Evolutionary conservation across 192 early-diverging fungal species (phyloP).

Genomic region (Kickxella alabastrina): DNA sequence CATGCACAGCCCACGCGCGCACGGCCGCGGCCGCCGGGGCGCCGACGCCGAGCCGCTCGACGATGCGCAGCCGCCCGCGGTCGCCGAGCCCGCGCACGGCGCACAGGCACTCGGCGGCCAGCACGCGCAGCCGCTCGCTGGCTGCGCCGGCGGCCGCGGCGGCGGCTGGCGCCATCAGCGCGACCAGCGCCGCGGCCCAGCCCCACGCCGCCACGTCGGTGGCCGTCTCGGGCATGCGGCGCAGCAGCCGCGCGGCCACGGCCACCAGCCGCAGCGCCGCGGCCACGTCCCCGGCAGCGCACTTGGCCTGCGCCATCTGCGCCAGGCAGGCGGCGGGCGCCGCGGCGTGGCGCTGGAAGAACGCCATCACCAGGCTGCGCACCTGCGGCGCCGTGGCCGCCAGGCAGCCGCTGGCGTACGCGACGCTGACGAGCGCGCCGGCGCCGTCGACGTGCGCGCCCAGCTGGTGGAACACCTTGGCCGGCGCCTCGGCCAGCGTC

Average conservation of each 20-base stretch:
- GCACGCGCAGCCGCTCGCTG: no score
- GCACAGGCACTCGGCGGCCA: constrained; percentile 40
- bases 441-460: constrained; percentile 1
- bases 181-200: constrained; percentile 24
- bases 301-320: constrained; percentile 5
- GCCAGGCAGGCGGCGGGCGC: constrained; percentile 11
- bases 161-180: constrained; percentile 21
- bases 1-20: constrained; percentile 26
- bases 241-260: constrained; percentile 54
- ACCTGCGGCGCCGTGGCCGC: constrained; percentile 70
- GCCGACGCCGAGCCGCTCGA: constrained; percentile 3
- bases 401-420: constrained; percentile 57
- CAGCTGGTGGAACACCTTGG: constrained; percentile 21
- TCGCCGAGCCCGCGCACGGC: constrained; percentile 20
- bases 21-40: constrained; percentile 3
- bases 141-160: background rate
- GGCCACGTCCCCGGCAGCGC: background rate
- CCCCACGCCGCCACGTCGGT: constrained; percentile 19
- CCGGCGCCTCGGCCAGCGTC: constrained; percentile 52
- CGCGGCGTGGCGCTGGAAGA: constrained; percentile 10
- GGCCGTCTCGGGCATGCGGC: constrained; percentile 42
- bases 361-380: constrained; percentile 51
- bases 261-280: constrained; percentile 4
- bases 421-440: constrained; percentile 40
- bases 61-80: constrained; percentile 15